phyloP scores from a whole-genome alignment of 2,329 filamentous ascomycete genomes.

The Dactylellina cionopaga region DNA sequence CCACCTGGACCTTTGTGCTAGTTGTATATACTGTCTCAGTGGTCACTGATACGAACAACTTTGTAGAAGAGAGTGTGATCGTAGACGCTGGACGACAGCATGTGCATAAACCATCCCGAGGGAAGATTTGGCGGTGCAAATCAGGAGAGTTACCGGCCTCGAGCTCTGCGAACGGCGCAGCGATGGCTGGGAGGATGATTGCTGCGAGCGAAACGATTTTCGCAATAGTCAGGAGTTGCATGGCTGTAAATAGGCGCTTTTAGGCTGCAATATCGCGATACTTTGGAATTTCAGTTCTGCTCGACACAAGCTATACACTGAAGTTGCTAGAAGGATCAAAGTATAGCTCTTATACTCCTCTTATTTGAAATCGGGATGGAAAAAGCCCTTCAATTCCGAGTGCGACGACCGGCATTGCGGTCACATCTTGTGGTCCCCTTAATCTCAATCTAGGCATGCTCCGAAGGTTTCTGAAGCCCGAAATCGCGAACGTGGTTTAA shows the following conservation, averaged over 20 bases:
- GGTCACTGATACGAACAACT: not conserved
- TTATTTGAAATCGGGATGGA: too few relatives aligned
- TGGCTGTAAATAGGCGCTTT: too few relatives aligned
- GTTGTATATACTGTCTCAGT: slow-evolving; percentile 27
- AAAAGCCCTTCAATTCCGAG: too few relatives aligned
- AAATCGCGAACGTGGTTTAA: not conserved
- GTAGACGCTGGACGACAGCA: slow-evolving; percentile 22
- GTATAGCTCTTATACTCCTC: too few relatives aligned
- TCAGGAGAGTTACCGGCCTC: not conserved
- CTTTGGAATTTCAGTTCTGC: too few relatives aligned
- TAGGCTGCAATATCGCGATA: too few relatives aligned
- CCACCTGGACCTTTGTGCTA: slow-evolving; percentile 3
- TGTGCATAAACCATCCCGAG: slow-evolving; percentile 9
- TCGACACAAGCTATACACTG: too few relatives aligned
- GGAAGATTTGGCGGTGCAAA: slow-evolving; percentile 13
- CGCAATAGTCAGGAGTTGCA: not conserved
- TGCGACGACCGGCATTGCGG: too few relatives aligned
- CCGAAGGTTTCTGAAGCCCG: not conserved
- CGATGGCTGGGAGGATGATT: not conserved
- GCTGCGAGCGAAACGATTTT: not conserved
- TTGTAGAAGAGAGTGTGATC: slow-evolving; percentile 12
- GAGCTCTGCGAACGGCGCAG: not conserved
- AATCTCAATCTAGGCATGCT: too few relatives aligned
- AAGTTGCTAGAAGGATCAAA: too few relatives aligned
- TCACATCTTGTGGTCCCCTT: too few relatives aligned